These are phyloP conservation scores for Multifurca ochricompacta DNA, from an alignment of 768 basidiomycete species.

Conservation along the genomic window DNA sequence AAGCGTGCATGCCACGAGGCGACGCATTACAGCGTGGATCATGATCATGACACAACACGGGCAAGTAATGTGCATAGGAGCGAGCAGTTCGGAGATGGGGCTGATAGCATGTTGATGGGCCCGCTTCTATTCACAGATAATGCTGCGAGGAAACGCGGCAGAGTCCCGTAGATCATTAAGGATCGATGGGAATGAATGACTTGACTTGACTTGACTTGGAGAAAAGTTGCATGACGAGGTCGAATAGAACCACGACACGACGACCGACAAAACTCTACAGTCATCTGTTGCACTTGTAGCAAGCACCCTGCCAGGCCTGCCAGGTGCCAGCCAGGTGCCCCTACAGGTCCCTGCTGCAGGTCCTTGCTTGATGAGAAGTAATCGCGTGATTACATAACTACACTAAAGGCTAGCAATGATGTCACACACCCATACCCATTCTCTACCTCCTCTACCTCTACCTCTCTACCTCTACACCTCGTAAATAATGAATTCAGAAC, in stretches of 20 bases:
- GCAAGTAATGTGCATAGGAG: background rate
- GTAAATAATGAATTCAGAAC: slow-evolving; percentile 37
- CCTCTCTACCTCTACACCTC: background rate
- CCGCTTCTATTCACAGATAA: background rate
- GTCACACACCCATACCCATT: no score
- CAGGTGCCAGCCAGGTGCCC: no score
- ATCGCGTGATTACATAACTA: no score
- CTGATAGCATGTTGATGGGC: background rate
- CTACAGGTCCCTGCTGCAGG: no score
- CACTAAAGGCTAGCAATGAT: no score
- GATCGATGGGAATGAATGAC: slow-evolving; percentile 4
- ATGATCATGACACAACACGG: background rate
- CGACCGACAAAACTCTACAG: no score
- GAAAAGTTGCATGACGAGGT: background rate
- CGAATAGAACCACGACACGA: background rate
- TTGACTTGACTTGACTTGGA: no score
- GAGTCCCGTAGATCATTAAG: slow-evolving; percentile 5
- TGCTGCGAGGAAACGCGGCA: background rate
- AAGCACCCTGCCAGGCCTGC: no score
- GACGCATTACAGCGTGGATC: slow-evolving; percentile 2
- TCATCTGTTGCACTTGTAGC: no score
- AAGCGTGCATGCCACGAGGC: slow-evolving; percentile 21
- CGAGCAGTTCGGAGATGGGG: slow-evolving; percentile 7
- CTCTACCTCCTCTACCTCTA: background rate
- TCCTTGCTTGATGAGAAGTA: no score